Evolutionary conservation across 2,329 filamentous ascomycete species (phyloP).

Genomic region (Calonectria pteridis): DNA sequence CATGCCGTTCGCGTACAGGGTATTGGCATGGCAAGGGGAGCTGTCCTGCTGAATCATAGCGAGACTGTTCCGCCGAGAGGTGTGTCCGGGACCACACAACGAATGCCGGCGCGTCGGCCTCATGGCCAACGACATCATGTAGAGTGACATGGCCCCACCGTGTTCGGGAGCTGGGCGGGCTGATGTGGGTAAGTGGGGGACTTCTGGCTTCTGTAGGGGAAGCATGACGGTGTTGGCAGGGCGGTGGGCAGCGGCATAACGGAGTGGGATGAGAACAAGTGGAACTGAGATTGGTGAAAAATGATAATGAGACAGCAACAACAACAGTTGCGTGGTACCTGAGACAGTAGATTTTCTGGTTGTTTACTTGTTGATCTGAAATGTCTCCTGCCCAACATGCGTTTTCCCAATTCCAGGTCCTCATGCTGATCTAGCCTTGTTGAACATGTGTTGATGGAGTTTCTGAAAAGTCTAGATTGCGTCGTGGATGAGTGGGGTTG

Average conservation of each 20-base stretch:
- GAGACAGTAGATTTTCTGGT: not conserved
- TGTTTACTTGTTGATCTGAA: not conserved
- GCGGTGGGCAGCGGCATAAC: slow-evolving; percentile 44
- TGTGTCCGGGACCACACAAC: slow-evolving; percentile 29
- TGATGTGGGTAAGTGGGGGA: slow-evolving; percentile 42
- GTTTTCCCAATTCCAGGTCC: not conserved
- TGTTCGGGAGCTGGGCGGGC: slow-evolving; percentile 40
- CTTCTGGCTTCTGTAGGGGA: slow-evolving; percentile 35
- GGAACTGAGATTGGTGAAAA: not conserved
- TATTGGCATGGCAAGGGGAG: slow-evolving; percentile 22
- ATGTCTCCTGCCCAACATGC: not conserved
- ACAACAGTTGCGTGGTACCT: not conserved
- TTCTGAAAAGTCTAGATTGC: slow-evolving; percentile 21
- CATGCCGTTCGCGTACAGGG: slow-evolving; percentile 38
- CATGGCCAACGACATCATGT: slow-evolving; percentile 28
- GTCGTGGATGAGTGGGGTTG: slow-evolving; percentile 18
- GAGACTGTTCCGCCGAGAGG: slow-evolving; percentile 19
- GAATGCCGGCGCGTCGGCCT: slow-evolving; percentile 27
- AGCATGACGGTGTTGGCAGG: slow-evolving; percentile 33
- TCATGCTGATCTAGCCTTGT: not conserved
- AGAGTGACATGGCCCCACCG: slow-evolving; percentile 38
- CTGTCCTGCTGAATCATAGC: slow-evolving; percentile 25
- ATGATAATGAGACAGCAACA: not conserved
- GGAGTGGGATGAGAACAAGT: slow-evolving; percentile 19
- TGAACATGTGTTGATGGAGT: slow-evolving; percentile 1